Base-by-base conservation (phyloP, 1,284 basidiomycete species). In the Inonotus hispidus region DNA sequence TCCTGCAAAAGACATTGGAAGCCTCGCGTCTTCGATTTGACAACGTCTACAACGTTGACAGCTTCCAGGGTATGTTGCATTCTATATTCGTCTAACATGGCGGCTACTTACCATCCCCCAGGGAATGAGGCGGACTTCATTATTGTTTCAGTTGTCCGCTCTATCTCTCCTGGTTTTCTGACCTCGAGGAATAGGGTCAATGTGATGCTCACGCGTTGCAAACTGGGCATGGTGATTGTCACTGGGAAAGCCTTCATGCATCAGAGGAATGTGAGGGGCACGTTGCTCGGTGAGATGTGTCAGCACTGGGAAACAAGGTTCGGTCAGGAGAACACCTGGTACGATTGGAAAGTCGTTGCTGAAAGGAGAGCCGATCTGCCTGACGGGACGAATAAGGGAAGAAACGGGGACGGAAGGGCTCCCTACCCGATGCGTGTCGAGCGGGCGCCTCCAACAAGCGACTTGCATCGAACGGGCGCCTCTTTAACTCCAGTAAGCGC, bases 11-110 rank as follows among this genome's bases (percentile, higher is more conserved):
- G n/a, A 68, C 66, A 6, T 68, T 83, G 38, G 74, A 77, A 59
- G 61, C 52, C 0, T 67, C 68, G 54, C 68, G 70, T 1, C 69
- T 83, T 3, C 67, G 68, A 4, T 80, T 77, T 76, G 66, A 77
- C 45, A 66, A 74, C 43, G 78, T 79, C 7, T 82, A 80, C 70
- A 82, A 81, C 68, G 77, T 83, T 21, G 82, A 83, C 63, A 79
- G 79, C 53, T 80, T 79, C 63, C 78, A 80, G 72, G 78, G 78
- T 78, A 35, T 25, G 32, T 66, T 27, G 6, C 23, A 29, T 8
- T 56, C 19, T 43, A 54, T 14, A 32, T 52, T 16, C 25, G 45
- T 49, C 13, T 11, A 49, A 19, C 35, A 38, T 27, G 23, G 38
- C 1, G 25, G 11, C n/a, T n/a, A 13, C 16, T 13, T 47, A 35